Conservation (phyloP, 148 eudicot genomes). For the Camellia lanceoleosa region DNA sequence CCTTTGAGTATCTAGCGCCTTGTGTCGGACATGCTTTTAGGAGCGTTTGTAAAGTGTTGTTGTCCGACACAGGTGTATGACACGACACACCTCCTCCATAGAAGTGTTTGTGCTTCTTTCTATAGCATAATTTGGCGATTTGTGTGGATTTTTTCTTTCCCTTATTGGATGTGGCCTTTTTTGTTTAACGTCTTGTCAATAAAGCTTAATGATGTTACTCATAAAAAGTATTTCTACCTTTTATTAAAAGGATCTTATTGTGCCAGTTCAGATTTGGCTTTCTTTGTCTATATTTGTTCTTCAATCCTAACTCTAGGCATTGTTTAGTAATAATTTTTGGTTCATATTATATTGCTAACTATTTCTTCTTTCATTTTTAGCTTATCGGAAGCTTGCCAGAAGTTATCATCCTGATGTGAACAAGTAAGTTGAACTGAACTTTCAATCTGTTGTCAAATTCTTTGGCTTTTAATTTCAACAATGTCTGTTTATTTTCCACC, state of each 20-base stretch:
- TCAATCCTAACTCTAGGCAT: background rate
- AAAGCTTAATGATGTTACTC: background rate
- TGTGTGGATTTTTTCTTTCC: background rate
- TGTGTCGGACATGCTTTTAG: no score
- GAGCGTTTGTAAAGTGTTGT: background rate
- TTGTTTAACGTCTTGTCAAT: background rate
- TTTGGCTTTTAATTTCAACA: slow-evolving; percentile 7
- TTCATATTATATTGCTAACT: slow-evolving; percentile 6
- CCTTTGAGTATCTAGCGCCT: background rate
- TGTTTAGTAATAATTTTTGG: background rate
- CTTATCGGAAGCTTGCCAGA: slow-evolving; percentile 97
- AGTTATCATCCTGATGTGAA: slow-evolving; percentile 97
- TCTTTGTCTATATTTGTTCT: background rate
- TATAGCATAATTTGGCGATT: background rate
- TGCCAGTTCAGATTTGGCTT: background rate
- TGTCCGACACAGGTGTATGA: no score
- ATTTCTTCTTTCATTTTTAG: slow-evolving; percentile 42
- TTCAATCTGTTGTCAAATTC: slow-evolving; percentile 8
- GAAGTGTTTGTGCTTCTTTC: no score
- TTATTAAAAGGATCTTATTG: background rate
- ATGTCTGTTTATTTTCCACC: background rate
- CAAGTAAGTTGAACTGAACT: slow-evolving; percentile 57
- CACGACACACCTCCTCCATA: no score
- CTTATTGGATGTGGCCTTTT: background rate
- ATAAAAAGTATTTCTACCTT: background rate